Percentiles rank a stretch among this genome's conserved stretches.
These are phyloP conservation scores for Saturnispora sekii DNA, from an alignment of 805 yeast species.

Conservation along the genomic window DNA sequence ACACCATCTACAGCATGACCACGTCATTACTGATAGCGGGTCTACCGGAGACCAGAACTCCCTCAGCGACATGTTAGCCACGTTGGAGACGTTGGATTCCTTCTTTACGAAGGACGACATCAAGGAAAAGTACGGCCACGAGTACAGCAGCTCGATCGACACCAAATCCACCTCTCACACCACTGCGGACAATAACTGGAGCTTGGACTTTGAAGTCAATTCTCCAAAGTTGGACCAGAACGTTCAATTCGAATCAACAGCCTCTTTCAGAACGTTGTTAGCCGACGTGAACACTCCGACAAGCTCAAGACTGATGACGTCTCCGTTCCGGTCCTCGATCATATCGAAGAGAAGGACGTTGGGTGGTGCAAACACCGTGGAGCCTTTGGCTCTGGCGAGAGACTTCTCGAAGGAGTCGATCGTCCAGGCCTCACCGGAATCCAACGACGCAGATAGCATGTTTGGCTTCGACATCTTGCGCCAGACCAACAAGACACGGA, in stretches of 20 bases:
- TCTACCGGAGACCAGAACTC: slow-evolving; percentile 57
- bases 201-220: slow-evolving; percentile 17
- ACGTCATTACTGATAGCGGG: slow-evolving; percentile 31
- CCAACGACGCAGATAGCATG: slow-evolving; percentile 29
- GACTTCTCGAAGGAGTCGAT: slow-evolving; percentile 11
- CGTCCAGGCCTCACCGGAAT: slow-evolving; percentile 12
- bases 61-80: slow-evolving; percentile 85
- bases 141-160: slow-evolving; percentile 49
- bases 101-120: slow-evolving; percentile 61
- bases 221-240: slow-evolving; percentile 21
- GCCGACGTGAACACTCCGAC: slow-evolving; percentile 15
- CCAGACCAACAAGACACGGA: slow-evolving; percentile 28
- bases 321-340: slow-evolving; percentile 8
- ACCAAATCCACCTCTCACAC: slow-evolving; percentile 43
- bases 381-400: slow-evolving; percentile 12
- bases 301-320: slow-evolving; percentile 8
- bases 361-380: slow-evolving; percentile 8
- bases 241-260: slow-evolving; percentile 38
- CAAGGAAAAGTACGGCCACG: slow-evolving; percentile 28
- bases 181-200: slow-evolving; percentile 17
- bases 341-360: neutral
- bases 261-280: slow-evolving; percentile 52
- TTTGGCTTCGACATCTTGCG: slow-evolving; percentile 37
- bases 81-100: slow-evolving; percentile 78
- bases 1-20: slow-evolving; percentile 17